Evolutionary conservation across 2,329 filamentous ascomycete genomes (phyloP).

Genomic region (Ophiocordyceps unilateralis): DNA sequence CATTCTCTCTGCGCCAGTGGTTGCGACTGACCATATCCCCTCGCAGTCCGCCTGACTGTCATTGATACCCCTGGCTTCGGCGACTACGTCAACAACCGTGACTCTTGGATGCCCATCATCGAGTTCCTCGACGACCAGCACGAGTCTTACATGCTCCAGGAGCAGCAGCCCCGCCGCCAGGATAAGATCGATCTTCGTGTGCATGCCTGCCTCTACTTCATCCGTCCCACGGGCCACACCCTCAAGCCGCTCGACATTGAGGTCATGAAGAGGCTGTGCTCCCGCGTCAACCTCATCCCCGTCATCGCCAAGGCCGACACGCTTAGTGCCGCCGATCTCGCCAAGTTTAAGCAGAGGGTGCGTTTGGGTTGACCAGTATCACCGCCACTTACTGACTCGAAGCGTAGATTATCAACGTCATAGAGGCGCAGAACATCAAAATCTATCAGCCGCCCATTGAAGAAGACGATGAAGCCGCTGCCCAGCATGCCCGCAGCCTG

Average conservation of each 20-base stretch:
- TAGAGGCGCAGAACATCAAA: constrained; percentile 98
- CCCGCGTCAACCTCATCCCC: constrained; percentile 93
- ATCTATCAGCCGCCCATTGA: constrained; percentile 97
- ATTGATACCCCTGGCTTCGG: constrained; percentile 98
- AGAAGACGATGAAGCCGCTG: constrained; percentile 93
- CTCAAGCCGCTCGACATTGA: constrained; percentile 98
- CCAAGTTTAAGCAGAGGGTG: constrained; percentile 89
- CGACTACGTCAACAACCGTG: constrained; percentile 99
- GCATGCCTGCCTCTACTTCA: constrained; percentile 97
- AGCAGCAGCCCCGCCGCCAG: constrained; percentile 92
- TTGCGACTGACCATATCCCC: constrained; percentile 3
- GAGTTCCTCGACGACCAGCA: constrained; percentile 99
- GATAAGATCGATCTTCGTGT: constrained; percentile 99
- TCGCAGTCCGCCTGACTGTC: constrained; percentile 81
- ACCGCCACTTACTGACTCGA: not conserved
- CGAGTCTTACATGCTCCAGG: constrained; percentile 99
- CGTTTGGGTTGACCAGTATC: not conserved
- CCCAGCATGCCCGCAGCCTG: constrained; percentile 82
- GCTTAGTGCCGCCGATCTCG: constrained; percentile 77
- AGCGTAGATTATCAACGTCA: constrained; percentile 70
- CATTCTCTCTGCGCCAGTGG: not conserved
- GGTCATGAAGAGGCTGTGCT: constrained; percentile 98
- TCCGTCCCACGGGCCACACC: constrained; percentile 94
- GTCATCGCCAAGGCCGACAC: constrained; percentile 98
- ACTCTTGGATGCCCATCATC: constrained; percentile 99